These are phyloP conservation scores for Asterophora lycoperdoides DNA, from an alignment of 768 basidiomycete genomes.

Conservation along the genomic window DNA sequence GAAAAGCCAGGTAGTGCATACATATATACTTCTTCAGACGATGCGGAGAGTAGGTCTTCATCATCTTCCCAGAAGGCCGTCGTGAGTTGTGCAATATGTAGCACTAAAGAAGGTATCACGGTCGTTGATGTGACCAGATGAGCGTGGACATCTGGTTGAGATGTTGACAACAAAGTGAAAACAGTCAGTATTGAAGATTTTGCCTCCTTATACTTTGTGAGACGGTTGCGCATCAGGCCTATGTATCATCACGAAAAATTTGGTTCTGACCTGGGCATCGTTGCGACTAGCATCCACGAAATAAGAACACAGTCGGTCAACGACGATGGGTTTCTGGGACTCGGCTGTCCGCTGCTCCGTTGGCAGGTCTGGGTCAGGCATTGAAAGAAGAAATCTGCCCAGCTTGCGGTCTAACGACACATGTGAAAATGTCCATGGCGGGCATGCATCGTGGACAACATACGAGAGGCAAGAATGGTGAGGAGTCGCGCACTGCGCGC, in stretches of 20 bases:
- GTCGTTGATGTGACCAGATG: slow-evolving; percentile 43
- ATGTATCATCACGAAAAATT: neutral
- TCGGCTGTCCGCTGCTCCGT: slow-evolving; percentile 22
- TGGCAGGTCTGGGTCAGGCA: slow-evolving; percentile 23
- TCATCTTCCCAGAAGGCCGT: slow-evolving; percentile 67
- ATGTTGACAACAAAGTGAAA: slow-evolving; percentile 38
- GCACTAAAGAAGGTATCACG: slow-evolving; percentile 62
- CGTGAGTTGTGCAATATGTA: slow-evolving; percentile 48
- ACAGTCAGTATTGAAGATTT: slow-evolving; percentile 37
- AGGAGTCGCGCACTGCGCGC: slow-evolving; percentile 46
- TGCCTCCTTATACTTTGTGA: slow-evolving; percentile 19
- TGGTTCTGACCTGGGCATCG: slow-evolving; percentile 37
- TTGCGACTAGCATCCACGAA: slow-evolving; percentile 39
- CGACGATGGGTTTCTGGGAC: slow-evolving; percentile 32
- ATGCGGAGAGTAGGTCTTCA: slow-evolving; percentile 32
- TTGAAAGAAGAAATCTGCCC: slow-evolving; percentile 39
- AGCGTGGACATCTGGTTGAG: slow-evolving; percentile 34
- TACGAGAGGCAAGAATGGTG: slow-evolving; percentile 51
- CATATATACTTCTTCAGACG: slow-evolving; percentile 33
- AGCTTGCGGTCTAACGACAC: slow-evolving; percentile 36
- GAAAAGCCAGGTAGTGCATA: slow-evolving; percentile 21
- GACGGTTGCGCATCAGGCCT: neutral
- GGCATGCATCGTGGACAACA: slow-evolving; percentile 21
- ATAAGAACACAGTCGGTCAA: slow-evolving; percentile 46
- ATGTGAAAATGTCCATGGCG: slow-evolving; percentile 3